phyloP scores from a whole-genome alignment of 495 filamentous ascomycete species.

The Cairneyella variabilis region DNA sequence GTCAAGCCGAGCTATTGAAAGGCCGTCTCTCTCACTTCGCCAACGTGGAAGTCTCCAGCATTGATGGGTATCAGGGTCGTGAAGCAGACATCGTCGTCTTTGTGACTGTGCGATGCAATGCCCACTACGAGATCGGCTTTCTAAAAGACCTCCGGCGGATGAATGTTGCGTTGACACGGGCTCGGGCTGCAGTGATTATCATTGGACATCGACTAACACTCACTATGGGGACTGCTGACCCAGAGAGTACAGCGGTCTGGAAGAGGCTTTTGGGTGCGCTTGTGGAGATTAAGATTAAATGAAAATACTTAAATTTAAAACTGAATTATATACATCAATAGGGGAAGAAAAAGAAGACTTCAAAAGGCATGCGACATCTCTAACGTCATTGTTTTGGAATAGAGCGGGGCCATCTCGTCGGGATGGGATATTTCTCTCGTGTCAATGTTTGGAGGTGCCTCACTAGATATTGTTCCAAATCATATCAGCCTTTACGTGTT shows the following conservation, averaged over 20 bases:
- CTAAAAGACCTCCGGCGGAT: conserved; percentile 45
- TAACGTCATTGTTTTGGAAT: too few relatives aligned
- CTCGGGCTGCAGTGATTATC: conserved; percentile 39
- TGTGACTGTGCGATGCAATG: conserved; percentile 42
- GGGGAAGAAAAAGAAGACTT: too few relatives aligned
- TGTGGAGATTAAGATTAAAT: conserved; percentile 23
- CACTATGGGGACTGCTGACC: conserved; percentile 21
- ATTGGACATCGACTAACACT: conserved; percentile 41
- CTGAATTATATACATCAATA: too few relatives aligned
- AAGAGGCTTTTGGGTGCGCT: conserved; percentile 10
- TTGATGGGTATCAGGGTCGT: conserved; percentile 49
- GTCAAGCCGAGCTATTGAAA: conserved; percentile 37
- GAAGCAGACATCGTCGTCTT: conserved; percentile 50
- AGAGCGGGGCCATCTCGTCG: too few relatives aligned
- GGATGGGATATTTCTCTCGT: too few relatives aligned
- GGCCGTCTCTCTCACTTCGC: conserved; percentile 23
- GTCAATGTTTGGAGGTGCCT: too few relatives aligned
- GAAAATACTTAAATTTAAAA: too few relatives aligned
- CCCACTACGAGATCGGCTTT: too few relatives aligned
- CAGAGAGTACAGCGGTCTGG: conserved; percentile 19
- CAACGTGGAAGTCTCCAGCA: conserved; percentile 37
- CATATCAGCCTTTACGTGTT: too few relatives aligned
- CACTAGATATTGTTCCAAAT: too few relatives aligned
- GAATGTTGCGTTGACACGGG: conserved; percentile 49
- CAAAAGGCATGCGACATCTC: too few relatives aligned